These are phyloP conservation scores for Parmelia sp. DNA, from an alignment of 495 filamentous ascomycete genomes.

Conservation along the genomic window DNA sequence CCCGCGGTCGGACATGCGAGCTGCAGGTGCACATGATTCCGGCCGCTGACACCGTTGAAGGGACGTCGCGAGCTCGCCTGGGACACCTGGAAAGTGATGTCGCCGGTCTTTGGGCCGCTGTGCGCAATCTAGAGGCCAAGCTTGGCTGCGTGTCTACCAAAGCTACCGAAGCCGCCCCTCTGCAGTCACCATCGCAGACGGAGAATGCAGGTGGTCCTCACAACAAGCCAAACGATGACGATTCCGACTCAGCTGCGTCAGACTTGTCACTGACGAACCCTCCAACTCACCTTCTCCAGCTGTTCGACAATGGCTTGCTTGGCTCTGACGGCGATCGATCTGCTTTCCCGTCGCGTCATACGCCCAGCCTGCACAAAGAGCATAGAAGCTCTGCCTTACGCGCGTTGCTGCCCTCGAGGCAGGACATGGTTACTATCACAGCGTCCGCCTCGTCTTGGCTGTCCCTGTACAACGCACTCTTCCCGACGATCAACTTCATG, in stretches of 20 bases:
- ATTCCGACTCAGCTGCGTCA: constrained; percentile 19
- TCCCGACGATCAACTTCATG: constrained; percentile 23
- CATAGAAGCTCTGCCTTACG: constrained; percentile 23
- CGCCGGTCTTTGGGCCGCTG: constrained; percentile 22
- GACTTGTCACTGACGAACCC: constrained; percentile 24
- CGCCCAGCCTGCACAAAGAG: constrained; percentile 16
- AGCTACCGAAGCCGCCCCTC: background rate
- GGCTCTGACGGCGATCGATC: constrained; percentile 18
- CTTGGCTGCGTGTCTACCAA: constrained; percentile 18
- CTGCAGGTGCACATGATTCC: constrained; percentile 24
- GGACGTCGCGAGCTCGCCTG: constrained; percentile 28
- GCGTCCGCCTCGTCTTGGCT: constrained; percentile 27
- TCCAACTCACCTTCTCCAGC: constrained; percentile 27
- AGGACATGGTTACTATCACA: constrained; percentile 21
- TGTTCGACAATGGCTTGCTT: constrained; percentile 34
- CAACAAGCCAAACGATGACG: background rate
- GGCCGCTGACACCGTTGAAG: constrained; percentile 15
- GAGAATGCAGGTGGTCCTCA: background rate
- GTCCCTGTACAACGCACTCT: constrained; percentile 20
- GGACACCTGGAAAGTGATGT: constrained; percentile 29
- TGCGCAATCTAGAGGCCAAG: constrained; percentile 25
- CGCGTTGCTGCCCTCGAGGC: constrained; percentile 25
- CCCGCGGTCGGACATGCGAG: constrained; percentile 27
- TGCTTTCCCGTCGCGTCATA: constrained; percentile 13
- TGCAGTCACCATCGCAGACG: background rate